These are phyloP conservation scores for Candida golubevii DNA, from an alignment of 805 yeast species.

Conservation along the genomic window DNA sequence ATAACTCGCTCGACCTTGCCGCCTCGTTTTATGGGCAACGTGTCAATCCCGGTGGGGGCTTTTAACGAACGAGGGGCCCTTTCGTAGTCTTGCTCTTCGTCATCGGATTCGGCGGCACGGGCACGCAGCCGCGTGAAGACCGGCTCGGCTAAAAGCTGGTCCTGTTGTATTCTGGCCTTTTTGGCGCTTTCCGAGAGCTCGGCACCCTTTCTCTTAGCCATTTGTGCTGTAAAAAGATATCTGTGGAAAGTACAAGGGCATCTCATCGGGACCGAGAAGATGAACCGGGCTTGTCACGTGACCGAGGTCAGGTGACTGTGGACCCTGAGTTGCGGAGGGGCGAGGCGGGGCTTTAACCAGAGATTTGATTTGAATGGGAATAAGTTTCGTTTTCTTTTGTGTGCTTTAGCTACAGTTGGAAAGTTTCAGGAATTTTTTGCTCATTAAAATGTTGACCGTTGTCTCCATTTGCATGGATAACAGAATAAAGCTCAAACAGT, in stretches of 20 bases:
- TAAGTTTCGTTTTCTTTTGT: too few relatives aligned
- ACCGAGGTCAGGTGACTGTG: background rate
- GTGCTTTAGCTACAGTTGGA: too few relatives aligned
- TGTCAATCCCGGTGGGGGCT: conserved; percentile 49
- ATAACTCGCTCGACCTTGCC: conserved; percentile 72
- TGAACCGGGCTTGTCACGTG: background rate
- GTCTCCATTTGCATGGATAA: too few relatives aligned
- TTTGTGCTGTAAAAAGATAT: background rate
- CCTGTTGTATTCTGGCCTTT: conserved; percentile 33
- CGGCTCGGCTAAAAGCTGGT: conserved; percentile 36
- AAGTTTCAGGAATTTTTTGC: too few relatives aligned
- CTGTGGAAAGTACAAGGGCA: background rate
- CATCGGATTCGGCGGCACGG: conserved; percentile 45
- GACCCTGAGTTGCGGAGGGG: background rate
- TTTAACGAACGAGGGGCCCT: conserved; percentile 56
- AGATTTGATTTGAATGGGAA: too few relatives aligned
- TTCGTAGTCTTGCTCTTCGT: conserved; percentile 74
- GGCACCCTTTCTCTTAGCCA: conserved; percentile 16
- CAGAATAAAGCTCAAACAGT: too few relatives aligned
- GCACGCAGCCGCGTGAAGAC: conserved; percentile 23
- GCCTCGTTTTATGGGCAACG: conserved; percentile 70
- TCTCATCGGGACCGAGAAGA: conserved; percentile 1
- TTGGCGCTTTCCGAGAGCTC: conserved; percentile 17
- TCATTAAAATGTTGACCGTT: too few relatives aligned
- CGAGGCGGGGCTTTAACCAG: too few relatives aligned